A percentile compares a stretch with the other conserved stretches of the same genome.
phyloP scores from a whole-genome alignment of 108 stramenopile genomes.

The Bacterosira constricta region DNA sequence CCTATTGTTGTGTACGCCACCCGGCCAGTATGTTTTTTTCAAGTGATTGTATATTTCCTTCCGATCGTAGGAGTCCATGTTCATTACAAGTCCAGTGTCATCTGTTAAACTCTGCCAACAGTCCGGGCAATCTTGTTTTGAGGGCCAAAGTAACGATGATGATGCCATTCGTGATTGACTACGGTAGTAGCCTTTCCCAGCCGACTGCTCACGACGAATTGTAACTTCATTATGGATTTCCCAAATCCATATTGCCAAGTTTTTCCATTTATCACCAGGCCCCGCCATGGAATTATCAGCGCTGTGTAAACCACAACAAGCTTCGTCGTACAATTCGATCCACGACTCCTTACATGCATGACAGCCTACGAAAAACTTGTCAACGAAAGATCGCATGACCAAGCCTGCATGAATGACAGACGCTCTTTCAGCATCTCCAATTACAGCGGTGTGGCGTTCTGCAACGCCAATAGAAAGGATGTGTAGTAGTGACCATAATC shows the following conservation, averaged over 20 bases:
- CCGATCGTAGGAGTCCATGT: slow-evolving; percentile 35
- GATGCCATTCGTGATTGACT: slow-evolving; percentile 11
- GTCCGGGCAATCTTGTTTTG: slow-evolving; percentile 31
- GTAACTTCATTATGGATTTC: slow-evolving; percentile 50
- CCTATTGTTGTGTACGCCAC: slow-evolving; percentile 41
- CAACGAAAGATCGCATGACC: slow-evolving; percentile 48
- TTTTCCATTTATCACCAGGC: slow-evolving; percentile 33
- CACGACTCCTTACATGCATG: slow-evolving; percentile 28
- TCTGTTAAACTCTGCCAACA: slow-evolving; percentile 33
- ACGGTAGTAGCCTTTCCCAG: slow-evolving; percentile 16
- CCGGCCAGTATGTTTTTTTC: slow-evolving; percentile 43
- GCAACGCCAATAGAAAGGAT: slow-evolving; percentile 51
- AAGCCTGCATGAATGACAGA: slow-evolving; percentile 28
- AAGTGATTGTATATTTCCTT: slow-evolving; percentile 34
- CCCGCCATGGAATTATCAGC: slow-evolving; percentile 5
- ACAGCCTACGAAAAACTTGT: slow-evolving; percentile 30
- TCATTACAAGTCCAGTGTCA: neutral
- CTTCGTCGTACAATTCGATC: slow-evolving; percentile 32
- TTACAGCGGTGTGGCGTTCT: slow-evolving; percentile 49
- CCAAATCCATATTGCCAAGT: slow-evolving; percentile 52
- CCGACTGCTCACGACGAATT: slow-evolving; percentile 5
- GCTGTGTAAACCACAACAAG: slow-evolving; percentile 13
- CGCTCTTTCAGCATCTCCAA: slow-evolving; percentile 45
- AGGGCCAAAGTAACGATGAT: slow-evolving; percentile 37
- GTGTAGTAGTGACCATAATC: slow-evolving; percentile 55